Conservation (phyloP, 805 yeast species). For the Ogataea kodamae region DNA sequence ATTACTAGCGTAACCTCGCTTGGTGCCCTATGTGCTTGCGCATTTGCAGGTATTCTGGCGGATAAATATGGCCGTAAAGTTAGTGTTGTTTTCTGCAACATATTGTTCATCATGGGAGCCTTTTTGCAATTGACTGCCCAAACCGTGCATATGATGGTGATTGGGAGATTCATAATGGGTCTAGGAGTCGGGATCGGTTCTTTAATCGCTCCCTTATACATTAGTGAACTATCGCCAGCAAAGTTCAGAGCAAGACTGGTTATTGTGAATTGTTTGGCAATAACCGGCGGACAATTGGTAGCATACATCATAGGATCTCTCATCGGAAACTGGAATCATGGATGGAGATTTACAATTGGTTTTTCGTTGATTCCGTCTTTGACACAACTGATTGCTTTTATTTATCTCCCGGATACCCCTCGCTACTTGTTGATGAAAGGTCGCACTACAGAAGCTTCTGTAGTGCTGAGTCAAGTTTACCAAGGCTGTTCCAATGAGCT, state of each 20-base stretch:
- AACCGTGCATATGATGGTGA: constrained; percentile 47
- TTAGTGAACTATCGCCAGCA: constrained; percentile 51
- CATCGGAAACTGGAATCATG: constrained; percentile 38
- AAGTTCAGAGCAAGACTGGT: constrained; percentile 50
- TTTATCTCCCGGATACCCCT: constrained; percentile 54
- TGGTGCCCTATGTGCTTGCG: constrained; percentile 51
- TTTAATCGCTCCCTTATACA: constrained; percentile 50
- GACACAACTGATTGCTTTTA: constrained; percentile 43
- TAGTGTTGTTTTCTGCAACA: constrained; percentile 44
- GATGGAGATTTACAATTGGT: constrained; percentile 52
- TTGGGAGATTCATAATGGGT: constrained; percentile 51
- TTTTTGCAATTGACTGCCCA: constrained; percentile 42
- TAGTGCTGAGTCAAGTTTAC: constrained; percentile 40
- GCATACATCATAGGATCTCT: constrained; percentile 54
- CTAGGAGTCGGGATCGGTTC: constrained; percentile 56
- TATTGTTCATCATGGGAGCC: constrained; percentile 47
- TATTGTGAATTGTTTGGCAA: constrained; percentile 49
- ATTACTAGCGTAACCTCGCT: constrained; percentile 54
- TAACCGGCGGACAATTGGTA: constrained; percentile 54
- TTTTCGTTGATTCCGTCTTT: constrained; percentile 50
- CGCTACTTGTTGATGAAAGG: constrained; percentile 47
- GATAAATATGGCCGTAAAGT: constrained; percentile 46
- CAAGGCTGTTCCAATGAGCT: constrained; percentile 35
- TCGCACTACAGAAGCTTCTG: constrained; percentile 36
- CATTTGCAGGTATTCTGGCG: constrained; percentile 47